These are phyloP conservation scores for Vitis cinerea DNA, from an alignment of 164 flowering plant genomes.

Conservation along the genomic window DNA sequence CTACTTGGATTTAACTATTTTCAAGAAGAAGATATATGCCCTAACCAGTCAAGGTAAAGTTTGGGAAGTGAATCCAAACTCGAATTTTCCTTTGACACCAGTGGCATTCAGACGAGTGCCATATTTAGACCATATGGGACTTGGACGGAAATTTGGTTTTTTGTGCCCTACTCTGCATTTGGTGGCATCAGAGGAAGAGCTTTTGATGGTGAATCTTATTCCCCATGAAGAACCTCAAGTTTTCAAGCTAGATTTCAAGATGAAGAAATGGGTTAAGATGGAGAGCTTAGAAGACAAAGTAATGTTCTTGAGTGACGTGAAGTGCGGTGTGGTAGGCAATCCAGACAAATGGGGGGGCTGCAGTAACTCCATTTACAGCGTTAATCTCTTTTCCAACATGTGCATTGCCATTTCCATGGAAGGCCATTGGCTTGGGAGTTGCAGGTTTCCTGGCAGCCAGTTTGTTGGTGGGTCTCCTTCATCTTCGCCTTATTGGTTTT, in stretches of 20 bases:
- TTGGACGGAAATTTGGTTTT: neutral
- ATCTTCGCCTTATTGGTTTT: slow-evolving; percentile 1
- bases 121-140: too few species aligned
- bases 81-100: neutral
- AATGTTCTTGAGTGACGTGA: slow-evolving; percentile 1
- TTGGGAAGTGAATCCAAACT: neutral
- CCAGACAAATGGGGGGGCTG: slow-evolving; percentile 5
- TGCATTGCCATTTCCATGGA: slow-evolving; percentile 1
- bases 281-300: slow-evolving; percentile 9
- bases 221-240: neutral
- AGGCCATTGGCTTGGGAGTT: slow-evolving; percentile 3
- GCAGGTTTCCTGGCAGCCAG: neutral
- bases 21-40: slow-evolving; percentile 8
- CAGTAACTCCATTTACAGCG: slow-evolving; percentile 5
- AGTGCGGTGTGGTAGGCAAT: neutral
- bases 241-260: slow-evolving; percentile 7
- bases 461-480: neutral
- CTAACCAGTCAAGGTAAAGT: neutral
- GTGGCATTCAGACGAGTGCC: neutral
- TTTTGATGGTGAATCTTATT: neutral
- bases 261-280: slow-evolving; percentile 2
- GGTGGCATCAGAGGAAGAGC: slow-evolving; percentile 4
- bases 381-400: neutral
- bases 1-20: slow-evolving; percentile 9
- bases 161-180: neutral